phyloP scores from a whole-genome alignment of 768 basidiomycete genomes.

The Pleurotus tuber-regium region DNA sequence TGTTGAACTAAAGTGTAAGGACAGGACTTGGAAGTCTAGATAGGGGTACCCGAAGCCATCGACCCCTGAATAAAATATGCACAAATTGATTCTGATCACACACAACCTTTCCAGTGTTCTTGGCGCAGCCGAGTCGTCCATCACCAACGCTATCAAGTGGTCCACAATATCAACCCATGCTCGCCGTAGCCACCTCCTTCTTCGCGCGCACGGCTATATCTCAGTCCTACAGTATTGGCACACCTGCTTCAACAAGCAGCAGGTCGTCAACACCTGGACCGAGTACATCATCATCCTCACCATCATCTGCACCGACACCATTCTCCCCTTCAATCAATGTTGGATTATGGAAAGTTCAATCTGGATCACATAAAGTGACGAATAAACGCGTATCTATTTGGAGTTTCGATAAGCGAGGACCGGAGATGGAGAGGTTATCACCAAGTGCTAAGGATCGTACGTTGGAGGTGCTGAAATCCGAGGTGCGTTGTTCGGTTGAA shows the following conservation, averaged over 20 bases:
- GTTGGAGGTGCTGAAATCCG: slow-evolving; percentile 84
- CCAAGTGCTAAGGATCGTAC: slow-evolving; percentile 67
- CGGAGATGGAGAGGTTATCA: slow-evolving; percentile 71
- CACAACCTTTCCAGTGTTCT: too few species aligned
- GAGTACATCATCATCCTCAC: slow-evolving; percentile 21
- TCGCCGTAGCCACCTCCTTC: slow-evolving; percentile 82
- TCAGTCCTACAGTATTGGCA: slow-evolving; percentile 72
- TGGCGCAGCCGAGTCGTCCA: too few species aligned
- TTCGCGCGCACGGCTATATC: slow-evolving; percentile 79
- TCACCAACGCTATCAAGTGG: too few species aligned
- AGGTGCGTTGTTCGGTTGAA: slow-evolving; percentile 50
- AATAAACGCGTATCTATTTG: slow-evolving; percentile 91
- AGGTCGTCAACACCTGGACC: slow-evolving; percentile 50
- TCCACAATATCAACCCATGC: too few species aligned
- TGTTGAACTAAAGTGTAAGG: too few species aligned
- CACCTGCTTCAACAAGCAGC: slow-evolving; percentile 35
- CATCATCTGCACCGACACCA: slow-evolving; percentile 32
- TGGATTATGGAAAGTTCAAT: slow-evolving; percentile 88
- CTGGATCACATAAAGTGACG: slow-evolving; percentile 86
- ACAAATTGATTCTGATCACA: too few species aligned
- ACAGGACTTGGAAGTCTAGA: too few species aligned
- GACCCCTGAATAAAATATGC: too few species aligned
- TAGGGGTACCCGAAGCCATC: too few species aligned
- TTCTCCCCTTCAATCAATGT: slow-evolving; percentile 59
- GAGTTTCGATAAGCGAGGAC: slow-evolving; percentile 80